These are phyloP conservation scores for Zymoseptoria crescenta DNA, from an alignment of 2,329 filamentous ascomycete genomes.

Conservation along the genomic window DNA sequence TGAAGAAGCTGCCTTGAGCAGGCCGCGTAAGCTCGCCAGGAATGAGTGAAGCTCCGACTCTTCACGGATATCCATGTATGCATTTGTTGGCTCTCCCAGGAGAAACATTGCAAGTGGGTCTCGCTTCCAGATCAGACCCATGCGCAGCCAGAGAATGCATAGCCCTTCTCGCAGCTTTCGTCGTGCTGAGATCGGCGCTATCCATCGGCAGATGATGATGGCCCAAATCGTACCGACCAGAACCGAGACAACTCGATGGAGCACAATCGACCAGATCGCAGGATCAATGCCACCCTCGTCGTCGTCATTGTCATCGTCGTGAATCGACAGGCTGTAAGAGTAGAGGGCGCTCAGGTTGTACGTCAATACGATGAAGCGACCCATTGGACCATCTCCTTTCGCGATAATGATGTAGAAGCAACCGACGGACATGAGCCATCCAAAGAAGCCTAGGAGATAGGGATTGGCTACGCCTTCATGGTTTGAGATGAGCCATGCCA, in stretches of 20 bases:
- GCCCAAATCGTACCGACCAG: slow-evolving; percentile 86
- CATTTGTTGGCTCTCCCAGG: slow-evolving; percentile 29
- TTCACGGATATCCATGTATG: slow-evolving; percentile 81
- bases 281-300: slow-evolving; percentile 81
- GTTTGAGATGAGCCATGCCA: slow-evolving; percentile 66
- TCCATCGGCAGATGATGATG: slow-evolving; percentile 75
- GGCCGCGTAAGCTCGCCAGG: slow-evolving; percentile 60
- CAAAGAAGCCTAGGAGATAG: slow-evolving; percentile 67
- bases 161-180: slow-evolving; percentile 83
- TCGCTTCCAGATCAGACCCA: slow-evolving; percentile 93
- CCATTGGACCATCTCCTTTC: slow-evolving; percentile 76
- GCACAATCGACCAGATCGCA: slow-evolving; percentile 77
- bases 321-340: slow-evolving; percentile 78
- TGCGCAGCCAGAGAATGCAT: slow-evolving; percentile 83
- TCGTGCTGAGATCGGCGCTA: slow-evolving; percentile 91
- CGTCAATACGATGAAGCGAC: slow-evolving; percentile 85
- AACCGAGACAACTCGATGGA: slow-evolving; percentile 81
- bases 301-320: slow-evolving; percentile 69
- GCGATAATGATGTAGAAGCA: slow-evolving; percentile 88
- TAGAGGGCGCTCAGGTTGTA: slow-evolving; percentile 96
- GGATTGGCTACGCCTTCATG: slow-evolving; percentile 54
- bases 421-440: slow-evolving; percentile 66
- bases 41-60: slow-evolving; percentile 82
- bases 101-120: slow-evolving; percentile 71
- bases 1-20: slow-evolving; percentile 64